These are phyloP conservation scores for Saccharum spontaneum DNA, from an alignment of 176 grass and related monocot genomes.

Conservation along the genomic window DNA sequence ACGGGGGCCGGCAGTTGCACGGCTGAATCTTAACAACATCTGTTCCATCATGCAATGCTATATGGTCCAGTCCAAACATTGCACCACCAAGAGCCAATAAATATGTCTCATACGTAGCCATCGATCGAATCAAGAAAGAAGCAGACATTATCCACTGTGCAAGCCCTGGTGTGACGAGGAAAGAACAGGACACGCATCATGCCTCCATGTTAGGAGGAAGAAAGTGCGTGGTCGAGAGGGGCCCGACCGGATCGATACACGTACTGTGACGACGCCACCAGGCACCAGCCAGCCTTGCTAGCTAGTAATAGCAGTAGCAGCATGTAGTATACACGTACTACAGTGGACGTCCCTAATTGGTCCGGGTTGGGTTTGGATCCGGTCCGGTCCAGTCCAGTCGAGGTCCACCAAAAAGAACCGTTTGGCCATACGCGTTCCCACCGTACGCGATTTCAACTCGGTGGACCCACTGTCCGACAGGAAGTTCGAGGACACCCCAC, in stretches of 20 bases:
- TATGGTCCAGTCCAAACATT: slow-evolving; percentile 6
- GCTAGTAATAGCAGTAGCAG: background rate
- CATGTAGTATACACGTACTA: too few species aligned
- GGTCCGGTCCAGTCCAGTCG: too few species aligned
- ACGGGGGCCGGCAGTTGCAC: background rate
- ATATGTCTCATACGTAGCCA: background rate
- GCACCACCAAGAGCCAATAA: background rate
- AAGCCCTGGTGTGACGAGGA: slow-evolving; percentile 38
- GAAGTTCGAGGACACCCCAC: slow-evolving; percentile 35
- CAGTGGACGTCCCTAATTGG: background rate
- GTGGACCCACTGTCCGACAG: slow-evolving; percentile 3
- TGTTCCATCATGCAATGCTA: background rate
- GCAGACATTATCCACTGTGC: slow-evolving; percentile 29
- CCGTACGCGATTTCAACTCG: background rate
- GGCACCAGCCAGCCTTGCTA: background rate
- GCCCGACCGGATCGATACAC: background rate
- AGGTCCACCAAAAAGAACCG: background rate
- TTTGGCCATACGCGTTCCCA: slow-evolving; percentile 9
- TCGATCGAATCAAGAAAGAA: background rate
- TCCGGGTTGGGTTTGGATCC: too few species aligned
- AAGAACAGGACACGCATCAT: slow-evolving; percentile 40
- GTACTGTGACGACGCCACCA: background rate
- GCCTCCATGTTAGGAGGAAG: slow-evolving; percentile 32
- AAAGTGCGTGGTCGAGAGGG: background rate
- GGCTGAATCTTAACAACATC: background rate